Conservation (phyloP, 164 flowering plant species). For the Aristolochia californica region DNA sequence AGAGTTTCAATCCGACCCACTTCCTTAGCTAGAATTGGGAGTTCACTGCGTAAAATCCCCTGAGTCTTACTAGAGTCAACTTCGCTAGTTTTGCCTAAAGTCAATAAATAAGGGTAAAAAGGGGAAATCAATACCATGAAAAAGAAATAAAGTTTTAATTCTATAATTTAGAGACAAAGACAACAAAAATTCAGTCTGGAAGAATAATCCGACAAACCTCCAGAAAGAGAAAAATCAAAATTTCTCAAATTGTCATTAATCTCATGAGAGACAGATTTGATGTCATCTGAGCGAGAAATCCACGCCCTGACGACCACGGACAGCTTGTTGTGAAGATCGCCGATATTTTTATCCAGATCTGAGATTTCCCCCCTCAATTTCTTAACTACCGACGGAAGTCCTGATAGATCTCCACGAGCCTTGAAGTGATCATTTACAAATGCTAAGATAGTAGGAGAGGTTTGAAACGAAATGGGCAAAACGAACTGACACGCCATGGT, state of each 20-base stretch:
- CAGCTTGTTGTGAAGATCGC: conserved; percentile 12
- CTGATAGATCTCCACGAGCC: conserved; percentile 14
- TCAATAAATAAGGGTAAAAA: background rate
- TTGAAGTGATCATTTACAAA: conserved; percentile 13
- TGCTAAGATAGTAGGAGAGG: background rate
- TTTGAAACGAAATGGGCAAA: background rate
- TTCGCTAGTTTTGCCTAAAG: conserved; percentile 2
- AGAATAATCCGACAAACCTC: conserved; percentile 3
- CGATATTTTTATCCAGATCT: conserved; percentile 13
- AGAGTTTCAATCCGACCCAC: conserved; percentile 14
- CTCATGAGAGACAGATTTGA: background rate
- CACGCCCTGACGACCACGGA: conserved; percentile 9
- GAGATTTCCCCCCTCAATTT: conserved; percentile 13
- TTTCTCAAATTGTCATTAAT: conserved; percentile 4
- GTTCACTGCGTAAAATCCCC: conserved; percentile 11
- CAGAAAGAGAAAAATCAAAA: conserved; percentile 2
- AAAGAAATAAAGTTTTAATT: background rate
- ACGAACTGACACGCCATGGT: too few species aligned
- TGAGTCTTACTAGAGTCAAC: conserved; percentile 2
- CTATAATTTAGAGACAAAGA: too few species aligned
- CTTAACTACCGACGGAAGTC: conserved; percentile 3
- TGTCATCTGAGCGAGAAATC: conserved; percentile 13
- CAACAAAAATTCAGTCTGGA: too few species aligned
- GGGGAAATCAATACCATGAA: background rate
- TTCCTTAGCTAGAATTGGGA: conserved; percentile 18